Evolutionary conservation across 768 basidiomycete genomes (phyloP), one percentile per base, ranked within the genome.

Genomic region (Tylopilus rubrobrunneus): DNA sequence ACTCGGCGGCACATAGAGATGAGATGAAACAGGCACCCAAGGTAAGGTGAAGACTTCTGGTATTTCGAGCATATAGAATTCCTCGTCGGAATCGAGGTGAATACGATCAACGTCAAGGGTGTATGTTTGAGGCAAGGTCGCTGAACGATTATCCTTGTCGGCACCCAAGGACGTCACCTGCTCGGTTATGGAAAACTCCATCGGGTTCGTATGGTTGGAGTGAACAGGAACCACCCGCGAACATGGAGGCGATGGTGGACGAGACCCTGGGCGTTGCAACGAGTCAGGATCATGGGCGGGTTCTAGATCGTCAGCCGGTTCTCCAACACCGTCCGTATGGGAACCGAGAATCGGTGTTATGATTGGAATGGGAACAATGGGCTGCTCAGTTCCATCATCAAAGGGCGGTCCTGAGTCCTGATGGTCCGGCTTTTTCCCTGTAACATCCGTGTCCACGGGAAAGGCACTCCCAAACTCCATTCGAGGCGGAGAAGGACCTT

Each of bases 31-130:
- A 7, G 69, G 58, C n/a, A 67, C 63, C 73, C 73, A 72, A 6
- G 74, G 73, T 17, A 67, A 52, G 15, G 63, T 51, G 21, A 68
- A 62, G 40, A 69, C 55, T 15, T 75, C 74, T 2, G 66, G 63
- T 25, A 69, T 28, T 28, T 68, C 73, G 15, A 75, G 58, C 64
- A 75, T 63, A 36, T 68, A 56, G 48, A 75, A 75, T 45, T 64
- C 67, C 44, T 44, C 40, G 10, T 57, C 55, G 9, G 48, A 29
- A 53, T 55, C 56, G 10, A 55, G 43, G 7, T 46, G 21, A 21
- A 40, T 46, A 14, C 7, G 31, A 27, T 8, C 40, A 14, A 25
- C 29, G 28, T 45, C 58, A 12, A 42, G 7, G 27, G 47, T 27
- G 25, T 5, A 28, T 2, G 33, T 37, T 23, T 45, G 43, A 25